Conservation (phyloP, 352 stramenopile species). For the Pythium angustatum region DNA sequence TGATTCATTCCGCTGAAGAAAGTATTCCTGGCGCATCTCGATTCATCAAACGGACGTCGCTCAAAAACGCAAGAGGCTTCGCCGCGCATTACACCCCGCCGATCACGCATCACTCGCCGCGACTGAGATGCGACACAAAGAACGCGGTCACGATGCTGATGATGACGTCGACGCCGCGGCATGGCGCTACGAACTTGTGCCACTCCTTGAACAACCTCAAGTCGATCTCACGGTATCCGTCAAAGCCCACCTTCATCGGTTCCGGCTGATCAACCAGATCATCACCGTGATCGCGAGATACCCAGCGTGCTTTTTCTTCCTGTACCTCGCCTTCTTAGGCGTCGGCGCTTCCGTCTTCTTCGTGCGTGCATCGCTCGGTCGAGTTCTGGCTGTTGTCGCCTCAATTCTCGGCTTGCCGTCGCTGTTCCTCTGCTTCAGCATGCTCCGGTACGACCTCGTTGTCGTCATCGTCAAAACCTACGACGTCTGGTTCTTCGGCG, state of each 20-base stretch:
- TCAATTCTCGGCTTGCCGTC: neutral
- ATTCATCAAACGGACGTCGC: no score
- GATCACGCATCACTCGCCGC: no score
- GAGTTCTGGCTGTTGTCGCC: neutral
- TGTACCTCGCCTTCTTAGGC: neutral
- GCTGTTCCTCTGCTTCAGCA: neutral
- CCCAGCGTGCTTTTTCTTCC: neutral
- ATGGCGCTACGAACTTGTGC: neutral
- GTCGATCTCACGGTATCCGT: neutral
- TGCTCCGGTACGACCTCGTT: slow-evolving; percentile 8
- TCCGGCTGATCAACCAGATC: neutral
- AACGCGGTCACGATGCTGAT: neutral
- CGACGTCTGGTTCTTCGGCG: slow-evolving; percentile 14
- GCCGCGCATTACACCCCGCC: no score
- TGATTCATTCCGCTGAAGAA: no score
- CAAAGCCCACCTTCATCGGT: neutral
- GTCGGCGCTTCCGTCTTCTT: neutral
- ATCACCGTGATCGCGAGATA: neutral
- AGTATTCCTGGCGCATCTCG: no score
- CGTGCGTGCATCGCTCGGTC: neutral
- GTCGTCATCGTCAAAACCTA: neutral
- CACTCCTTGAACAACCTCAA: neutral
- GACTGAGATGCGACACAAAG: neutral
- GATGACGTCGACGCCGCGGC: neutral
- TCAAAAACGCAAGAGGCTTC: no score